These are phyloP conservation scores for Aphanomyces invadans DNA, from an alignment of 352 stramenopile species.

Conservation along the genomic window DNA sequence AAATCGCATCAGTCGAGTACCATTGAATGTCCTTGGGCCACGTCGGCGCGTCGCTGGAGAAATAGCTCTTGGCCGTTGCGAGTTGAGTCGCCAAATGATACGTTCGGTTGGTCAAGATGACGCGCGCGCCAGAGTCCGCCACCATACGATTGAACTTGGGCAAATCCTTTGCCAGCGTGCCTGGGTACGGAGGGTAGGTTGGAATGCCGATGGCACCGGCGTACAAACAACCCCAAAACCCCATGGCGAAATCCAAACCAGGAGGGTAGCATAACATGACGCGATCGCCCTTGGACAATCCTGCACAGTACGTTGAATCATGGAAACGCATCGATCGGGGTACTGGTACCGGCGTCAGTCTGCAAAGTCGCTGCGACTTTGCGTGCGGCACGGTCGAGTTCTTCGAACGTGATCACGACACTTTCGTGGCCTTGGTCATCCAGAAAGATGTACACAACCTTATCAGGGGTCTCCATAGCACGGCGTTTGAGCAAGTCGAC, in stretches of 20 bases:
- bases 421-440: constrained; percentile 60
- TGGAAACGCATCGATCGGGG: too few species aligned
- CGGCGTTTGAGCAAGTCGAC: constrained; percentile 43
- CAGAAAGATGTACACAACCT: constrained; percentile 78
- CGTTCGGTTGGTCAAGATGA: constrained; percentile 63
- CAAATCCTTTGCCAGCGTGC: constrained; percentile 22
- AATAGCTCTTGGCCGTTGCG: constrained; percentile 69
- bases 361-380: constrained; percentile 61
- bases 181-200: constrained; percentile 21
- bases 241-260: constrained; percentile 24
- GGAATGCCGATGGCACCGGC: constrained; percentile 20
- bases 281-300: not conserved
- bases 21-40: constrained; percentile 63
- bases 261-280: constrained; percentile 23
- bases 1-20: constrained; percentile 59
- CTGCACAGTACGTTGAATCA: not conserved
- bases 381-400: constrained; percentile 54
- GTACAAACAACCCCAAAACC: constrained; percentile 24
- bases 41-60: constrained; percentile 39
- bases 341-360: constrained; percentile 33
- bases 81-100: constrained; percentile 76
- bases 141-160: constrained; percentile 27
- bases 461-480: constrained; percentile 42
- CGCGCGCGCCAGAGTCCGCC: constrained; percentile 16
- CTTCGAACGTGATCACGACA: constrained; percentile 62